Percentiles rank a stretch among this genome's conserved stretches.
Conservation (phyloP, 1,284 basidiomycete genomes). For the Ceratobasidium sp. region DNA sequence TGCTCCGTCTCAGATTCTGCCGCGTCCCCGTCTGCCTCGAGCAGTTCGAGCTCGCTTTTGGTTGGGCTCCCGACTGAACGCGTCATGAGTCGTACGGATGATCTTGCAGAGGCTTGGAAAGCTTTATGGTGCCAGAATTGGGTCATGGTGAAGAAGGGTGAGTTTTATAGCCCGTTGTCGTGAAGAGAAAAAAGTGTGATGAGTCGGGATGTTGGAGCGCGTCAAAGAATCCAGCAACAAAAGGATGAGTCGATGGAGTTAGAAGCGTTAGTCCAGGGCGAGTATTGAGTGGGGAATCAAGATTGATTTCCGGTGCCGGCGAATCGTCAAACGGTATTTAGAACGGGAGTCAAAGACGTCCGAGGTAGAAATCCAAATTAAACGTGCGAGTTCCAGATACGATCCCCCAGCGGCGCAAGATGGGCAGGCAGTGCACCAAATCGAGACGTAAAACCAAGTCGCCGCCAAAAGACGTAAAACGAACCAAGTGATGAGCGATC, state of each 20-base stretch:
- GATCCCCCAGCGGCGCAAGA: neutral
- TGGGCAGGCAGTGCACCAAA: neutral
- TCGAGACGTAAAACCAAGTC: neutral
- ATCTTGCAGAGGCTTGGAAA: slow-evolving; percentile 10
- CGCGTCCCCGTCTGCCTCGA: neutral
- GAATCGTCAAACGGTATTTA: too few species aligned
- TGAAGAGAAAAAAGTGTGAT: neutral
- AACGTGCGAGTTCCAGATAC: neutral
- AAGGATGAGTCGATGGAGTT: too few species aligned
- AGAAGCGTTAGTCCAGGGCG: too few species aligned
- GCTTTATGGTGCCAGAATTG: neutral
- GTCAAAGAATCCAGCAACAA: too few species aligned
- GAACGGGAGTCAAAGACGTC: neutral
- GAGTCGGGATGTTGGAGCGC: too few species aligned
- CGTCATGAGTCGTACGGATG: slow-evolving; percentile 11
- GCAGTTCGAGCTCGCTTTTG: neutral
- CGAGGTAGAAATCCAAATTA: too few species aligned
- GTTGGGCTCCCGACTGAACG: neutral
- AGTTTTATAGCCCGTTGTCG: neutral
- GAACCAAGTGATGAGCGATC: neutral
- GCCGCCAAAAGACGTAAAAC: neutral
- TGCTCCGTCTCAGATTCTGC: neutral
- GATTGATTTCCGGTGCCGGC: too few species aligned
- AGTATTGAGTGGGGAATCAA: too few species aligned
- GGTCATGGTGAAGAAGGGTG: neutral